Evolutionary conservation across 1,284 basidiomycete genomes (phyloP).

Genomic region (Leucoagaricus sp.): DNA sequence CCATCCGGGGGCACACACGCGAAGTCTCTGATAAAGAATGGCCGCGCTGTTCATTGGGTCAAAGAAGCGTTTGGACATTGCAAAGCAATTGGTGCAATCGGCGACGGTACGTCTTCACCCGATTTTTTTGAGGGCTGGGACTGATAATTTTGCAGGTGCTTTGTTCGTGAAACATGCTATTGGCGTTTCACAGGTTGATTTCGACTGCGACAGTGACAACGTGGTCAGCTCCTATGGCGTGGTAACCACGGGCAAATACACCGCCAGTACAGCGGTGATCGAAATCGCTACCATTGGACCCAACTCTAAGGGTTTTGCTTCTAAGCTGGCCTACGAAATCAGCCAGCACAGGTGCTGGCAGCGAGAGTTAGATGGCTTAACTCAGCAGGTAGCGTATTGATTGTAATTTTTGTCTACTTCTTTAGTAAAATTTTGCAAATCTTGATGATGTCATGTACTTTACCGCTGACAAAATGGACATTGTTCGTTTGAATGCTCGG

Average conservation of each 20-base stretch:
- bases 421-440: no score
- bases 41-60: slow-evolving; percentile 68
- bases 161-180: slow-evolving; percentile 49
- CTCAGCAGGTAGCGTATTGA: slow-evolving; percentile 57
- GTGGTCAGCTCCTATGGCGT: slow-evolving; percentile 61
- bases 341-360: slow-evolving; percentile 66
- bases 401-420: no score
- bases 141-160: slow-evolving; percentile 38
- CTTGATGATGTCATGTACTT: no score
- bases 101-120: slow-evolving; percentile 46
- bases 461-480: no score
- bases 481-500: no score
- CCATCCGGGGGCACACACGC: slow-evolving; percentile 62
- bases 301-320: slow-evolving; percentile 52
- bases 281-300: slow-evolving; percentile 46
- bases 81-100: slow-evolving; percentile 76
- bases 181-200: slow-evolving; percentile 45
- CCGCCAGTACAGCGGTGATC: slow-evolving; percentile 35
- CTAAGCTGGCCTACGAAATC: slow-evolving; percentile 60
- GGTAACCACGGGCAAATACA: slow-evolving; percentile 57
- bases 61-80: slow-evolving; percentile 81
- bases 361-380: slow-evolving; percentile 60
- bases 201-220: slow-evolving; percentile 38
- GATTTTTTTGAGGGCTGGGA: background rate
- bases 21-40: slow-evolving; percentile 52